These are phyloP conservation scores for Begonia peltatifolia DNA, from an alignment of 306 rosid genomes.

Conservation along the genomic window DNA sequence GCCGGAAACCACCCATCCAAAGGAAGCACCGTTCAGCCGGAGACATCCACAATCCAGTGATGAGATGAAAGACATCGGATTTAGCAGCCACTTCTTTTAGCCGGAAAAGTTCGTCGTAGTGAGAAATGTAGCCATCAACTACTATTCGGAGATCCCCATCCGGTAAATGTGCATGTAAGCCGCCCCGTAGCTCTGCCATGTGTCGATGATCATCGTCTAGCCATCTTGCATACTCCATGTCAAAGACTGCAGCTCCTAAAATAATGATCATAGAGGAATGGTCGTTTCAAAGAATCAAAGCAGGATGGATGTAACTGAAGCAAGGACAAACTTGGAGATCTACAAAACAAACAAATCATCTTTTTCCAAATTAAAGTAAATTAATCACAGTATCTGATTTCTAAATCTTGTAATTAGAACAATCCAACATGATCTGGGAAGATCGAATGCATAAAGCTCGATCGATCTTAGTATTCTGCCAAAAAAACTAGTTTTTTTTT, in stretches of 20 bases:
- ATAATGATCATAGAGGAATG: not conserved
- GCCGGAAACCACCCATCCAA: constrained; percentile 91
- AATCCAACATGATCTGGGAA: too few species aligned
- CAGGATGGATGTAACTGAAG: too few species aligned
- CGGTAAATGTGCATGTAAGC: constrained; percentile 39
- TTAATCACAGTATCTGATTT: too few species aligned
- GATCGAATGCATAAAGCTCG: too few species aligned
- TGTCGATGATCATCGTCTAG: constrained; percentile 76
- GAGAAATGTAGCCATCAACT: constrained; percentile 53
- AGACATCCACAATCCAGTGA: constrained; percentile 66
- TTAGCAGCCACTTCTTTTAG: constrained; percentile 57
- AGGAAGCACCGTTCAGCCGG: constrained; percentile 88
- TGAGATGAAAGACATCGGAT: constrained; percentile 77
- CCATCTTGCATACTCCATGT: constrained; percentile 93
- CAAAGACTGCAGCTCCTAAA: constrained; percentile 78
- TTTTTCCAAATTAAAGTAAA: too few species aligned
- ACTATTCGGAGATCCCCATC: constrained; percentile 44
- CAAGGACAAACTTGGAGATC: too few species aligned
- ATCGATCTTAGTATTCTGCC: too few species aligned
- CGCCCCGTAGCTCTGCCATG: constrained; percentile 54
- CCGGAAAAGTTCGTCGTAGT: constrained; percentile 63
- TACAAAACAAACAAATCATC: too few species aligned
- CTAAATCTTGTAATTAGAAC: too few species aligned
- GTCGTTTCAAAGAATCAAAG: not conserved
- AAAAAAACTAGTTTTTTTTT: too few species aligned